Base-by-base conservation (phyloP, 2,329 filamentous ascomycete genomes). In the Aureobasidium vineae region DNA sequence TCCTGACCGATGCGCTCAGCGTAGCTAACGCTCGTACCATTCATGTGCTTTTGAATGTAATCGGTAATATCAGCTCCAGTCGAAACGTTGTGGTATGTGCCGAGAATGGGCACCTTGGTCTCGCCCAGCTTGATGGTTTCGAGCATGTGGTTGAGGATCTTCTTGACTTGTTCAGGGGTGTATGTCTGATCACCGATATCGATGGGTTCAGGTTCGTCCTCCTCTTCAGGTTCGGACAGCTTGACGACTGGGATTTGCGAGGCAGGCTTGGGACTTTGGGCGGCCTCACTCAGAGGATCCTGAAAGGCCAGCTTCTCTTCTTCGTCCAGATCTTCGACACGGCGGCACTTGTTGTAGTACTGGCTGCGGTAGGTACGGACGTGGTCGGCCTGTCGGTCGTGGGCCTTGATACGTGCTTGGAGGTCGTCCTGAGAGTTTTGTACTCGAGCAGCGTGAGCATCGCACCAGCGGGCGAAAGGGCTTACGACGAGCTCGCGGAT, bases 301-400 rank as follows among this genome's bases (percentile, higher is more conserved):
- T 97, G 92, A 79, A 99, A 99, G 45, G 93, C 95, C 65, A 99
- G 85, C 79, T 99, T 98, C 78, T 97, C 97, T 82, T 99, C 96
- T 79, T 99, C 95, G 77, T 99, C 95, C 68, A 98, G 81, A 75
- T 99, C 95, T 77, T 99, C 96, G 7, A 98, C 90, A 69, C 97
- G 82, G 59, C 96, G 89, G 77, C 95, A 99, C 80, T 98, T 99
- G 83, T 98, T 99, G 85, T 98, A 98, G 80, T 99, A 99, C 72
- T 91, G 90, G 78, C 91, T 97, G 70, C 95, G 88, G 72, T 97
- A 86, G 80, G 98, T 98, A 83, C 92, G 92, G 69, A 97, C 92
- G 23, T 85, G 78, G 69, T 99, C 95, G 67, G 90, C 89, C 78
- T 99, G 96, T 71, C 90, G 91, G 76, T 97, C 92, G 77, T 98